These are phyloP conservation scores for Aristolochia fimbriata DNA, from an alignment of 164 flowering plant species.

Conservation along the genomic window DNA sequence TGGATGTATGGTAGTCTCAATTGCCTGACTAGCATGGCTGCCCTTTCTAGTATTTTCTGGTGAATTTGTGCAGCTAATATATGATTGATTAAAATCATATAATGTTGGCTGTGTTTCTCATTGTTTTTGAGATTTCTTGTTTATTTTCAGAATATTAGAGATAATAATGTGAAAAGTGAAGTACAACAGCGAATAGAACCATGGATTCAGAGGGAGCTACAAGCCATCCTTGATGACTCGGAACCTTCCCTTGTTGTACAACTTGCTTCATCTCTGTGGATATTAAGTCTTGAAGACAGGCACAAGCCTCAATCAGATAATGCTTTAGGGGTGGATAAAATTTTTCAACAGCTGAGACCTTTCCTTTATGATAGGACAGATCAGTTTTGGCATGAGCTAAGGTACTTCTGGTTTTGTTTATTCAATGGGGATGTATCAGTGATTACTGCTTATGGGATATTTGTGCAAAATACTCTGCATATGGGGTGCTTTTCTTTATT, in stretches of 20 bases:
- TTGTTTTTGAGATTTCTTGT: background rate
- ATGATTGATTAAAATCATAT: background rate
- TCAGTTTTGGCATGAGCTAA: conserved; percentile 77
- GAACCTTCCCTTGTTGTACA: conserved; percentile 68
- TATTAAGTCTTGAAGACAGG: conserved; percentile 28
- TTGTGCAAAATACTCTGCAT: background rate
- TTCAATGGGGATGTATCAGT: background rate
- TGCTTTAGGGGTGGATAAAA: conserved; percentile 12
- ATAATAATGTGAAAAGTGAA: conserved; percentile 19
- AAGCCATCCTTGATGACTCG: conserved; percentile 58
- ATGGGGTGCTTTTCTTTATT: too few species aligned
- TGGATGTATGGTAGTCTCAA: too few species aligned
- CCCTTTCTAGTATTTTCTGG: too few species aligned
- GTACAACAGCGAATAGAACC: conserved; percentile 46
- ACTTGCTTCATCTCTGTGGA: conserved; percentile 44
- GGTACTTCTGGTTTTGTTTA: conserved; percentile 21
- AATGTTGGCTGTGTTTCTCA: background rate
- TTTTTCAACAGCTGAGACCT: conserved; percentile 35
- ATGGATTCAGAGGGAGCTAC: conserved; percentile 73
- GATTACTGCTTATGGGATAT: background rate
- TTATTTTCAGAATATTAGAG: conserved; percentile 25
- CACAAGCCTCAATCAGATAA: conserved; percentile 5
- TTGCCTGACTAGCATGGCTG: too few species aligned
- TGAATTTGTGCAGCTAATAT: background rate
- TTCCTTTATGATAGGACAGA: conserved; percentile 38